Percentiles rank a stretch among this genome's conserved stretches.
These are phyloP conservation scores for Psilocybe tampanensis DNA, from an alignment of 768 basidiomycete species.

Conservation along the genomic window DNA sequence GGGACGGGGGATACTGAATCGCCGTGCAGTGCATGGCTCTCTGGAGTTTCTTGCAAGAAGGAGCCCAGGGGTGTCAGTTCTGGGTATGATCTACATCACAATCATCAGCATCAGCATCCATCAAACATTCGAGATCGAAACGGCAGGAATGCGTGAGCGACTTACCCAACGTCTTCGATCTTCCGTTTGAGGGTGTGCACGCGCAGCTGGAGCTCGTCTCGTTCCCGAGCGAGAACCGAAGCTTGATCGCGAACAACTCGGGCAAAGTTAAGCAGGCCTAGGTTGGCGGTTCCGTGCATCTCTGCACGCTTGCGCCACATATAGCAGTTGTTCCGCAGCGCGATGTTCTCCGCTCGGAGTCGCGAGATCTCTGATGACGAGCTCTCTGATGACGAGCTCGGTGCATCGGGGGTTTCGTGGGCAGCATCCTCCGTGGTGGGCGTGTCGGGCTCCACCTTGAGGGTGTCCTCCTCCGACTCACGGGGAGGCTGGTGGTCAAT, in stretches of 20 bases:
- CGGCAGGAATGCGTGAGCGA: not conserved
- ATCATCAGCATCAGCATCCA: too few species aligned
- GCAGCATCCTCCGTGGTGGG: not conserved
- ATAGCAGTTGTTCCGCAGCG: slow-evolving; percentile 42
- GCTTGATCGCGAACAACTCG: slow-evolving; percentile 44
- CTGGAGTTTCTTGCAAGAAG: not conserved
- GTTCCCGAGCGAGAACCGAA: slow-evolving; percentile 38
- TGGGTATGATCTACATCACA: slow-evolving; percentile 12
- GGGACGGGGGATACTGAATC: slow-evolving; percentile 10
- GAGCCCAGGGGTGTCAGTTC: slow-evolving; percentile 2
- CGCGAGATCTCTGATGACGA: slow-evolving; percentile 36
- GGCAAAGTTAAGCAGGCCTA: slow-evolving; percentile 46
- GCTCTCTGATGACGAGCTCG: slow-evolving; percentile 26
- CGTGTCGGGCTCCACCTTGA: not conserved
- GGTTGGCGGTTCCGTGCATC: slow-evolving; percentile 48
- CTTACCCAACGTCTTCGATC: slow-evolving; percentile 28
- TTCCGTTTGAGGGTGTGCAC: slow-evolving; percentile 29
- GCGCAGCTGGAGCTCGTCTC: slow-evolving; percentile 33
- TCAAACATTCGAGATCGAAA: not conserved
- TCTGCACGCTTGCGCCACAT: slow-evolving; percentile 54
- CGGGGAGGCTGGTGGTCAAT: slow-evolving; percentile 37
- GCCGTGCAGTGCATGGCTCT: not conserved
- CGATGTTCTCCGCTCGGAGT: slow-evolving; percentile 44
- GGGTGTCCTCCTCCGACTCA: slow-evolving; percentile 16
- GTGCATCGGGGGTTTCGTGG: slow-evolving; percentile 4